Percentiles rank a stretch among this genome's conserved stretches.
phyloP scores from a whole-genome alignment of 352 stramenopile species.

The Globisporangium cylindrosporum region DNA sequence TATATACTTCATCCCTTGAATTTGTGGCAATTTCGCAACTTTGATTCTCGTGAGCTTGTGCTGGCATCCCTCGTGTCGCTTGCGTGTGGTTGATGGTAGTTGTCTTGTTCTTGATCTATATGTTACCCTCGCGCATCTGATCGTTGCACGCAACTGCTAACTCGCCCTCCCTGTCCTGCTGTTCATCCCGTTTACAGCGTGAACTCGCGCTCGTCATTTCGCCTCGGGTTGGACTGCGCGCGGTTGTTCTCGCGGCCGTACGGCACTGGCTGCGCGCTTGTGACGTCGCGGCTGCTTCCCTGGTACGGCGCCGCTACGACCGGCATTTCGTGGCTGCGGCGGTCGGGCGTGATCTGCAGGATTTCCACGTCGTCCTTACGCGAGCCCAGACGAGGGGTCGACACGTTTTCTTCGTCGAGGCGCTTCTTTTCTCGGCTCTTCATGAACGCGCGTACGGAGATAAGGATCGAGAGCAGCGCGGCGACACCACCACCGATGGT shows the following conservation, averaged over 20 bases:
- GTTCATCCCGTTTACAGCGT: conserved; percentile 18
- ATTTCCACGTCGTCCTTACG: conserved; percentile 24
- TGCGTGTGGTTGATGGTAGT: neutral
- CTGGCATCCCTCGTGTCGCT: neutral
- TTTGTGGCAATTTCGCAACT: conserved; percentile 4
- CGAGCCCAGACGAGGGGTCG: conserved; percentile 15
- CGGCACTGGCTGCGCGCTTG: neutral
- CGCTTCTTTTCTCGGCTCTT: conserved; percentile 36
- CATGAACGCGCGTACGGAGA: conserved; percentile 50
- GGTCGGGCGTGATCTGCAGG: conserved; percentile 23
- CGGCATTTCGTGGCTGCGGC: conserved; percentile 15
- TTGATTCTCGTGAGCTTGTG: neutral
- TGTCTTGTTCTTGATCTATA: conserved; percentile 5
- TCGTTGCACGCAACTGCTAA: neutral
- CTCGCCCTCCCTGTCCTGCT: neutral
- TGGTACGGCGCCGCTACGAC: conserved; percentile 9
- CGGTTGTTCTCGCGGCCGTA: conserved; percentile 18
- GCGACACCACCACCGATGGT: conserved; percentile 60
- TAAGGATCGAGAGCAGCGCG: conserved; percentile 54
- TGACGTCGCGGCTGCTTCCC: conserved; percentile 1
- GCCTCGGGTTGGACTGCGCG: conserved; percentile 7
- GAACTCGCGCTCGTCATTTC: conserved; percentile 21
- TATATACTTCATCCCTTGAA: conserved; percentile 7
- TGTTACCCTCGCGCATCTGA: conserved; percentile 6
- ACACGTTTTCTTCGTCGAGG: conserved; percentile 6